These are phyloP conservation scores for Xylariaceae sp. DNA, from an alignment of 2,329 filamentous ascomycete species.

Conservation along the genomic window DNA sequence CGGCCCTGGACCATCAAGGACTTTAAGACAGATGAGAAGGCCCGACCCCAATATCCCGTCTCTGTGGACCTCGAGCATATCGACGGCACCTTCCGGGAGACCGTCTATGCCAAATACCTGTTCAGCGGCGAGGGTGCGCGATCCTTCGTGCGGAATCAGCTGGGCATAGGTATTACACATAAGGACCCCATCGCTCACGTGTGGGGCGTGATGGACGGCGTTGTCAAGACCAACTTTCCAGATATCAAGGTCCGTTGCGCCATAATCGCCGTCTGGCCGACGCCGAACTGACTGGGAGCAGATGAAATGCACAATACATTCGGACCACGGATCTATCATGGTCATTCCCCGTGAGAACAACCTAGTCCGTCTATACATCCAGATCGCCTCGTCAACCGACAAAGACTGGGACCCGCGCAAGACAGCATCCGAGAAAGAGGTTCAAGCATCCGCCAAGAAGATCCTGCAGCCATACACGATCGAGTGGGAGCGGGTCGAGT, in stretches of 20 bases:
- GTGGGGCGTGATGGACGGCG: conserved; percentile 71
- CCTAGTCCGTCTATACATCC: conserved; percentile 60
- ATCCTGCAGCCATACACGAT: conserved; percentile 62
- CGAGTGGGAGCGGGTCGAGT: conserved; percentile 60
- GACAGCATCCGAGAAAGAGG: conserved; percentile 54
- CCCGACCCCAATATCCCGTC: conserved; percentile 64
- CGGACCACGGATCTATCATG: conserved; percentile 67
- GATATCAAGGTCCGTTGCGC: conserved; percentile 56
- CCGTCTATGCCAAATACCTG: conserved; percentile 59
- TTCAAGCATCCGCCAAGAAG: conserved; percentile 57
- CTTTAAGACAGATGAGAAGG: conserved; percentile 51
- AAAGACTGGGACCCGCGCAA: conserved; percentile 54
- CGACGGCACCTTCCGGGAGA: conserved; percentile 64
- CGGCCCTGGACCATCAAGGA: conserved; percentile 57
- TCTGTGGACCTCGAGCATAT: conserved; percentile 70
- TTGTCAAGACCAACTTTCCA: conserved; percentile 65
- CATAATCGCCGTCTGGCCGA: not conserved
- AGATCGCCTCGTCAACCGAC: conserved; percentile 55
- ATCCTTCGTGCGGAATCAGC: conserved; percentile 55
- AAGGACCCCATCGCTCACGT: conserved; percentile 64
- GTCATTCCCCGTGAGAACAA: conserved; percentile 63
- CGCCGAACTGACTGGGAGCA: conserved; percentile 37
- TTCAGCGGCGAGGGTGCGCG: conserved; percentile 65
- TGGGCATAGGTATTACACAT: conserved; percentile 64
- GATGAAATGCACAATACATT: conserved; percentile 73